These are phyloP conservation scores for Helminthosporium solani DNA, from an alignment of 2,329 filamentous ascomycete genomes.

Conservation along the genomic window DNA sequence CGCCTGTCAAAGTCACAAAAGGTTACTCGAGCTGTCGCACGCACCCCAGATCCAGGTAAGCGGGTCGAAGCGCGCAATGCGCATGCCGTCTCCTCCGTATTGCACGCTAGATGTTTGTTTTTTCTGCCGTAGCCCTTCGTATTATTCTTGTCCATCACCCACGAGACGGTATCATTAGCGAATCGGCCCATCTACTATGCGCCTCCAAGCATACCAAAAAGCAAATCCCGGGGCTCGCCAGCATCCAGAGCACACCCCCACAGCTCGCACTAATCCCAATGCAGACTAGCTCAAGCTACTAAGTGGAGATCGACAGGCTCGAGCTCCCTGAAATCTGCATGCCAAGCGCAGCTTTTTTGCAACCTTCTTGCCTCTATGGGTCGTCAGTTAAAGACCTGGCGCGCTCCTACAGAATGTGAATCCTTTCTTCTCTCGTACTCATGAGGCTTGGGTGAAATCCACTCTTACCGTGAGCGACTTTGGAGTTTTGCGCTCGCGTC, in stretches of 20 bases:
- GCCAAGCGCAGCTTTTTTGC: constrained; percentile 26
- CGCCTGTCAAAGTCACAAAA: too few species aligned
- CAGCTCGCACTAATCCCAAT: constrained; percentile 7
- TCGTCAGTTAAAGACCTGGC: constrained; percentile 25
- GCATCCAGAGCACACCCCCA: constrained; percentile 13
- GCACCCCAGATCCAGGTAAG: background rate
- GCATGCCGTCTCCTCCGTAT: too few species aligned
- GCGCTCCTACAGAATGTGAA: constrained; percentile 11
- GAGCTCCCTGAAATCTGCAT: constrained; percentile 11
- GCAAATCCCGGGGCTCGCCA: constrained; percentile 25
- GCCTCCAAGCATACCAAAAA: background rate
- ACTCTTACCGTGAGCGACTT: constrained; percentile 39
- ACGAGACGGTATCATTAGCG: background rate
- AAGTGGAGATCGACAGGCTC: constrained; percentile 25
- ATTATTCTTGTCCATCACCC: too few species aligned
- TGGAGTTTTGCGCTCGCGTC: constrained; percentile 46
- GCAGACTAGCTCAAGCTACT: constrained; percentile 20
- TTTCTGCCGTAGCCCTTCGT: too few species aligned
- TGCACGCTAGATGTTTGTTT: too few species aligned
- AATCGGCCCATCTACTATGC: background rate
- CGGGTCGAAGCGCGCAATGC: background rate
- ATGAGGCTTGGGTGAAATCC: constrained; percentile 7
- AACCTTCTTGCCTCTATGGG: background rate
- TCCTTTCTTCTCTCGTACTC: constrained; percentile 3
- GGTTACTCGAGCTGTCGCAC: background rate